Percentiles rank a stretch among this genome's conserved stretches.
Evolutionary conservation across 1,139 yeast genomes (phyloP).

Genomic region (Ogataea hybrid): DNA sequence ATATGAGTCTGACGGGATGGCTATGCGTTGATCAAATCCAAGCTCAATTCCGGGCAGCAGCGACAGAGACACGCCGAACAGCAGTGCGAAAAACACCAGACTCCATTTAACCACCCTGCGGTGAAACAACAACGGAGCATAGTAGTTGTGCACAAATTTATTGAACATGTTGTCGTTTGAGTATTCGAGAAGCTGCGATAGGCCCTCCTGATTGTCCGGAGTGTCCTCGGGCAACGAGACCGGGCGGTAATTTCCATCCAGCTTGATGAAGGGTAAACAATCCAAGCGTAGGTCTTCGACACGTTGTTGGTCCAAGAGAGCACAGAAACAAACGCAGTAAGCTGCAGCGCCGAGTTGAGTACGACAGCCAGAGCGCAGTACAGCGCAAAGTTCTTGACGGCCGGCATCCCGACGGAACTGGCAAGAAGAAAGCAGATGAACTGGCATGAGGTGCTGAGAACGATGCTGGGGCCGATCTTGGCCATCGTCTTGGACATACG

Average conservation of each 20-base stretch:
- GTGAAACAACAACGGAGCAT: constrained; percentile 60
- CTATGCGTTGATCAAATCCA: constrained; percentile 88
- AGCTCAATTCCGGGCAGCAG: constrained; percentile 65
- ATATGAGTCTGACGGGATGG: constrained; percentile 81
- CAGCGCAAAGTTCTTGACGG: constrained; percentile 87
- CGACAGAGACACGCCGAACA: constrained; percentile 68
- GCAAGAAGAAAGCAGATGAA: constrained; percentile 77
- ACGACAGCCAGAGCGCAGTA: constrained; percentile 87
- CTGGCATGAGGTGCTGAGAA: constrained; percentile 75
- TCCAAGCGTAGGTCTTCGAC: constrained; percentile 60
- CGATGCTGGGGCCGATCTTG: constrained; percentile 82
- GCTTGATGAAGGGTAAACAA: constrained; percentile 49
- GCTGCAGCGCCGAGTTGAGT: constrained; percentile 72
- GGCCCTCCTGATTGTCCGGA: constrained; percentile 15
- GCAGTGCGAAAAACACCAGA: constrained; percentile 50
- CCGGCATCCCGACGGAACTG: constrained; percentile 87
- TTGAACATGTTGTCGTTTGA: constrained; percentile 34
- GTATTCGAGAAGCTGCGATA: constrained; percentile 19
- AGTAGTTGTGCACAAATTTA: constrained; percentile 38
- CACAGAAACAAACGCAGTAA: constrained; percentile 78
- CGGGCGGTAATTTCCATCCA: constrained; percentile 20
- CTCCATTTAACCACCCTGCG: constrained; percentile 47
- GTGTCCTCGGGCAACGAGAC: constrained; percentile 9
- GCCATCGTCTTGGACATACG: constrained; percentile 65
- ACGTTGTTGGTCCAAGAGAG: constrained; percentile 67